phyloP scores from a whole-genome alignment of 805 yeast genomes.

The Candida silvatica region DNA sequence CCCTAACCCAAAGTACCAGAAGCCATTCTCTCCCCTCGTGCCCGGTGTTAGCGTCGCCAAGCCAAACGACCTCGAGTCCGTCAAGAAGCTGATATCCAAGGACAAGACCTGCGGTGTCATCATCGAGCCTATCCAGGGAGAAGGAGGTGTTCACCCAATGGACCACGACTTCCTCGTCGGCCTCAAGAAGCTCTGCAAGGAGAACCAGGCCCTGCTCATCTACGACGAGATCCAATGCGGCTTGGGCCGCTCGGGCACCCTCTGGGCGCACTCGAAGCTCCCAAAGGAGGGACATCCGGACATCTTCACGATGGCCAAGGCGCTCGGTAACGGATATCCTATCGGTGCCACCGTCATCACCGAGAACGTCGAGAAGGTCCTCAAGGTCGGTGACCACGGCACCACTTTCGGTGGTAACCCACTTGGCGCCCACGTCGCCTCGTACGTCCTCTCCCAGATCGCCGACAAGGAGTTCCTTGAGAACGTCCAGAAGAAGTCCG shows the following conservation, averaged over 20 bases:
- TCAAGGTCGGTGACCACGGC: slow-evolving; percentile 93
- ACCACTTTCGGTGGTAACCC: slow-evolving; percentile 98
- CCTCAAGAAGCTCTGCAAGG: slow-evolving; percentile 57
- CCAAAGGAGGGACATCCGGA: slow-evolving; percentile 89
- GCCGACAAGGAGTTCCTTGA: slow-evolving; percentile 51
- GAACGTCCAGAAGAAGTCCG: slow-evolving; percentile 53
- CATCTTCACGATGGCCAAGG: slow-evolving; percentile 89
- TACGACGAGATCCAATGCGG: slow-evolving; percentile 98
- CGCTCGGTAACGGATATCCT: slow-evolving; percentile 94
- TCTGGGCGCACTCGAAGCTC: slow-evolving; percentile 84
- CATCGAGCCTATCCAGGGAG: slow-evolving; percentile 97
- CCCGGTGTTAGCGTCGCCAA: slow-evolving; percentile 76
- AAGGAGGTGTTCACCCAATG: slow-evolving; percentile 83
- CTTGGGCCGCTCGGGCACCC: slow-evolving; percentile 80
- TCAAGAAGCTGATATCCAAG: slow-evolving; percentile 44
- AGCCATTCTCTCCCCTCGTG: slow-evolving; percentile 84
- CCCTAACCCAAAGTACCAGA: slow-evolving; percentile 86
- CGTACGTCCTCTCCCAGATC: slow-evolving; percentile 63
- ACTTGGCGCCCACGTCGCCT: slow-evolving; percentile 74
- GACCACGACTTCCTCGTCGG: slow-evolving; percentile 54
- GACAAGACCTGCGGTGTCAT: slow-evolving; percentile 83
- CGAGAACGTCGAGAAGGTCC: slow-evolving; percentile 61
- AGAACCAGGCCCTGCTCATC: slow-evolving; percentile 67
- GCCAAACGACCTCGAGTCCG: slow-evolving; percentile 50
- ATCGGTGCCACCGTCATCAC: slow-evolving; percentile 89